These are phyloP conservation scores for Aspergillus versicolor DNA, from an alignment of 2,329 filamentous ascomycete species.

Conservation along the genomic window DNA sequence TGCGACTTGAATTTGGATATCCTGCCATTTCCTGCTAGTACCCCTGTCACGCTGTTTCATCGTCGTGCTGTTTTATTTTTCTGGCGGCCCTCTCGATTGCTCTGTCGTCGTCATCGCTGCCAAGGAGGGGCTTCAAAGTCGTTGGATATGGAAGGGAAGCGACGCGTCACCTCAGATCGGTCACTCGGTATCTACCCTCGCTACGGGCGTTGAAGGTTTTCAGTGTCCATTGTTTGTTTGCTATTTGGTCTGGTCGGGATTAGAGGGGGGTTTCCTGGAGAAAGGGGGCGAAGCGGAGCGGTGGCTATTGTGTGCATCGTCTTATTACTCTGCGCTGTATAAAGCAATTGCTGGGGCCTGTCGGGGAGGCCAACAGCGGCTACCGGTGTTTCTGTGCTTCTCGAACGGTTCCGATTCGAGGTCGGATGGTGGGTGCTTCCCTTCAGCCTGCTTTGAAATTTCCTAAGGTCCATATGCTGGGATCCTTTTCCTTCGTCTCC, in stretches of 20 bases:
- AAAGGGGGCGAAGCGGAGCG: neutral
- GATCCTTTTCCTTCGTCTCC: neutral
- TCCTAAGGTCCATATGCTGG: neutral
- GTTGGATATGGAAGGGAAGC: neutral
- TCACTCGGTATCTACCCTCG: neutral
- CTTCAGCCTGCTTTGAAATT: slow-evolving; percentile 5
- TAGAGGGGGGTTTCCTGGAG: neutral
- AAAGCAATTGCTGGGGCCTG: neutral
- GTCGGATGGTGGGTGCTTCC: slow-evolving; percentile 4
- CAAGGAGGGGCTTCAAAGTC: neutral
- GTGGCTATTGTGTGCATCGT: neutral
- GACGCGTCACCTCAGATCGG: neutral
- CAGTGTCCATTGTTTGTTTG: neutral
- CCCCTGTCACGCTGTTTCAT: neutral
- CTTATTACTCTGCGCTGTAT: neutral
- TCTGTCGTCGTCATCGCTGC: neutral
- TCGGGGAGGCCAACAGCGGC: neutral
- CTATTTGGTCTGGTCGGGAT: neutral
- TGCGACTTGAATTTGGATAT: neutral
- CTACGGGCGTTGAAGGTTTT: neutral
- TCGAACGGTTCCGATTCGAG: neutral
- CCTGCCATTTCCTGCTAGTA: neutral
- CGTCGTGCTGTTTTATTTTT: neutral
- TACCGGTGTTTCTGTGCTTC: neutral
- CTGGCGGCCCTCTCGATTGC: neutral